These are phyloP conservation scores for Coriaria nepalensis DNA, from an alignment of 306 rosid genomes.

Conservation along the genomic window DNA sequence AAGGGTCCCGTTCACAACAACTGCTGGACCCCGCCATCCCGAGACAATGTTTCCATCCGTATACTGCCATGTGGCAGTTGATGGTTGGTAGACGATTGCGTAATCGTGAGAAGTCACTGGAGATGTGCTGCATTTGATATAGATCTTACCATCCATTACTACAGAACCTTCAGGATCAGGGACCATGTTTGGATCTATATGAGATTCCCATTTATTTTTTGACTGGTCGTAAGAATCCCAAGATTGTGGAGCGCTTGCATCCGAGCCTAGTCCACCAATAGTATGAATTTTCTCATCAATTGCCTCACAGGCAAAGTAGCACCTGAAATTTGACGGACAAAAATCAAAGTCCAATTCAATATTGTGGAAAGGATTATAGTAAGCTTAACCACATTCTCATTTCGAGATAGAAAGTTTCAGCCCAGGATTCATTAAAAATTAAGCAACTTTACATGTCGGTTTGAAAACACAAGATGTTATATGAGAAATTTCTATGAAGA, in stretches of 20 bases:
- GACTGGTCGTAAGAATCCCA: conserved; percentile 69
- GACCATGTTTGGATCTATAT: conserved; percentile 35
- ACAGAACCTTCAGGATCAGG: conserved; percentile 60
- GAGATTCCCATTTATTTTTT: conserved; percentile 40
- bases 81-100: conserved; percentile 66
- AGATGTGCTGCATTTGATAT: conserved; percentile 40
- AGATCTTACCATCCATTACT: conserved; percentile 71
- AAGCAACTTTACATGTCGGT: too few species aligned
- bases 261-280: conserved; percentile 64
- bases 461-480: too few species aligned
- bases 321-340: too few species aligned
- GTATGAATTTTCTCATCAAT: conserved; percentile 58
- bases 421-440: too few species aligned
- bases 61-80: conserved; percentile 62
- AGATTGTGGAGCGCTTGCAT: conserved; percentile 53
- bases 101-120: conserved; percentile 33
- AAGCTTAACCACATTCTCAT: too few species aligned
- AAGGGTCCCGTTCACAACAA: conserved; percentile 47
- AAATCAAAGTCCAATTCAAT: too few species aligned
- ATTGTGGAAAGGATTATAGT: too few species aligned
- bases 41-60: conserved; percentile 65
- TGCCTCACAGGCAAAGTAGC: conserved; percentile 73
- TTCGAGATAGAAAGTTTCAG: too few species aligned
- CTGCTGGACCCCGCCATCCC: conserved; percentile 87
- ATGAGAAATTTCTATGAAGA: too few species aligned